These are phyloP conservation scores for Sicyos baderoa DNA, from an alignment of 306 rosid genomes.

Conservation along the genomic window DNA sequence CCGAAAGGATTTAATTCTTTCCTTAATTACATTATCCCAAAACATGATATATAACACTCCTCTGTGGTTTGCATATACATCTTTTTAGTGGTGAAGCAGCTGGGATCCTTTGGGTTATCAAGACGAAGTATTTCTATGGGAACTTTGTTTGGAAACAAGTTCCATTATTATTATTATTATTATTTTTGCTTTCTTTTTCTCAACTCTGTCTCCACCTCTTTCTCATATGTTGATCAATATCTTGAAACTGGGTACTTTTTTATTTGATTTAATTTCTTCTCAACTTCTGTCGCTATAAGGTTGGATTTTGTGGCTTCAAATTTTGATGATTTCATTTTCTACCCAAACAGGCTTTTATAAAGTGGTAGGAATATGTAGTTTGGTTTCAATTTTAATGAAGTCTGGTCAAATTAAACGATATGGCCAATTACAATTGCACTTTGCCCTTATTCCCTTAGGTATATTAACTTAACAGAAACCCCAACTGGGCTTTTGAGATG, in stretches of 20 bases:
- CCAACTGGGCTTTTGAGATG: background rate
- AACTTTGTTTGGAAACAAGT: background rate
- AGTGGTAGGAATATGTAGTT: background rate
- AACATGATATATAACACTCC: background rate
- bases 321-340: slow-evolving; percentile 9
- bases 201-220: background rate
- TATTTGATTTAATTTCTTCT: background rate
- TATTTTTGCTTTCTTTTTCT: background rate
- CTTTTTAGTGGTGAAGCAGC: background rate
- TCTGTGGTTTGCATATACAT: background rate
- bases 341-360: background rate
- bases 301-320: slow-evolving; percentile 8
- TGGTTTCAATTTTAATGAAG: background rate
- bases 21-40: background rate
- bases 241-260: no score
- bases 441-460: background rate
- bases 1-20: background rate
- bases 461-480: background rate
- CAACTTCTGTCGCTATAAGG: background rate
- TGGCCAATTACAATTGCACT: background rate
- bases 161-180: background rate
- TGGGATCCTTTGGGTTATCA: background rate
- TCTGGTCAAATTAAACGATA: background rate
- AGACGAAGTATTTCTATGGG: background rate
- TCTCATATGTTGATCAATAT: background rate